Evolutionary conservation across 306 rosid genomes (phyloP).

Genomic region (Potentilla sterilis): DNA sequence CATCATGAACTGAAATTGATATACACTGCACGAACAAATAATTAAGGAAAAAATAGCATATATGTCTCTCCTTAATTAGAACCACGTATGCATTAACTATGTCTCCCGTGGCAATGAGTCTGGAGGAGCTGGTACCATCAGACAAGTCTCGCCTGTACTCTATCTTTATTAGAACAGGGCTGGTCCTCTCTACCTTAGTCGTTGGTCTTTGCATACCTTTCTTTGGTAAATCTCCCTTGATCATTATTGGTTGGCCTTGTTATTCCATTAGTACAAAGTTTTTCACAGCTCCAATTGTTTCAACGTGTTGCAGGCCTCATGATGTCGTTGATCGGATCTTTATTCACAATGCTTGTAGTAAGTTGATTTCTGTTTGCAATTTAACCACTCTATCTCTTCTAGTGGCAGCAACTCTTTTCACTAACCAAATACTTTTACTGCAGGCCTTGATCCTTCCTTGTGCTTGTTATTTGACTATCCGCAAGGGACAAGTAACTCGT

Average conservation of each 20-base stretch:
- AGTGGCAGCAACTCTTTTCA: constrained; percentile 10
- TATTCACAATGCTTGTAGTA: constrained; percentile 95
- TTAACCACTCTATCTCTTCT: constrained; percentile 1
- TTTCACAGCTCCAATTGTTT: neutral
- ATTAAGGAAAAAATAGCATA: no score
- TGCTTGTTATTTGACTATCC: constrained; percentile 73
- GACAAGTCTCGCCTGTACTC: constrained; percentile 59
- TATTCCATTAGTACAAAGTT: neutral
- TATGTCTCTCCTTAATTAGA: constrained; percentile 53
- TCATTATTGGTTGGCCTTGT: constrained; percentile 4
- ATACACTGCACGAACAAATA: neutral
- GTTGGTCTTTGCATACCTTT: constrained; percentile 84
- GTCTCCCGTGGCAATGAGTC: constrained; percentile 94
- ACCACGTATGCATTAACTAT: constrained; percentile 91
- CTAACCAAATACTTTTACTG: constrained; percentile 14
- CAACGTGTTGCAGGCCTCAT: constrained; percentile 58
- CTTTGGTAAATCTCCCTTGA: constrained; percentile 64
- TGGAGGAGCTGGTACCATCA: constrained; percentile 92
- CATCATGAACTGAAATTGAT: neutral
- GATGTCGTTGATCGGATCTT: constrained; percentile 91
- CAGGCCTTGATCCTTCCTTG: constrained; percentile 97
- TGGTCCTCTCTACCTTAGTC: constrained; percentile 73
- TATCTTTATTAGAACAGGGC: constrained; percentile 74
- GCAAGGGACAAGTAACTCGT: constrained; percentile 55
- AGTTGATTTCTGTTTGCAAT: constrained; percentile 29